Base-by-base conservation (phyloP, 371 early-diverging fungal genomes). In the Sporodiniella umbellata region DNA sequence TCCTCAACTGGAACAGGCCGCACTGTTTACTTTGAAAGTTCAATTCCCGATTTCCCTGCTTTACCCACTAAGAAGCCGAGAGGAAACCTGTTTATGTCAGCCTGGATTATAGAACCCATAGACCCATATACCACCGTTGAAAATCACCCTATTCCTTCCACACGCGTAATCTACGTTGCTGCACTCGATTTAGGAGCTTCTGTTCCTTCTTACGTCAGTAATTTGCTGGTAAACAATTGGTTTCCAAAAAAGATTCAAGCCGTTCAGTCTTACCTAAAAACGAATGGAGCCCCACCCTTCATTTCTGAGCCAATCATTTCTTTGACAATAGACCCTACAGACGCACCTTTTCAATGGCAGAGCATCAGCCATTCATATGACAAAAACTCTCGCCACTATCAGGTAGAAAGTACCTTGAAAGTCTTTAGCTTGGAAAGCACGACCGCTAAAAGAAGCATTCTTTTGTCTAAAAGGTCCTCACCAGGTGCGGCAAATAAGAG, bases 131-230 rank as follows among this genome's bases (percentile, higher is more conserved):
- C 74, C 1, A 75, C 82, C 7, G 60, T 69, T 2, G 64, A 61
- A 19, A 80, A 76, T 23, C 78, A 82, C 48, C 83, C 80, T 0
- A 82, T 82, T 14, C 83, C 83, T 4, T 80, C 80, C 0, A 79
- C 72, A 8, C 74, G 80, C 0, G 80, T 74, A 3, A 79, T 75
- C 0, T 74, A 60, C 45, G 70, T 82, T 31, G 70, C 68, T 1
- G 68, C 79, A 6, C 23, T 80, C 17, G 83, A 82, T 52, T 48
- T 82, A 1, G 83, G 83, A 3, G 54, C 58, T 2, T 63, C 72
- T 0, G 66, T 82, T 1, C 83, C 83, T 28, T 68, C 78, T 1
- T 69, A 74, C 45, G 61, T 82, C 33, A 82, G 83, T 35, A 79
- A 75, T 10, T 42, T 77, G 46, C 58, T 78, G 17, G 73, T 72